Conservation (phyloP, 345 rosid species). For the Punica granatum region DNA sequence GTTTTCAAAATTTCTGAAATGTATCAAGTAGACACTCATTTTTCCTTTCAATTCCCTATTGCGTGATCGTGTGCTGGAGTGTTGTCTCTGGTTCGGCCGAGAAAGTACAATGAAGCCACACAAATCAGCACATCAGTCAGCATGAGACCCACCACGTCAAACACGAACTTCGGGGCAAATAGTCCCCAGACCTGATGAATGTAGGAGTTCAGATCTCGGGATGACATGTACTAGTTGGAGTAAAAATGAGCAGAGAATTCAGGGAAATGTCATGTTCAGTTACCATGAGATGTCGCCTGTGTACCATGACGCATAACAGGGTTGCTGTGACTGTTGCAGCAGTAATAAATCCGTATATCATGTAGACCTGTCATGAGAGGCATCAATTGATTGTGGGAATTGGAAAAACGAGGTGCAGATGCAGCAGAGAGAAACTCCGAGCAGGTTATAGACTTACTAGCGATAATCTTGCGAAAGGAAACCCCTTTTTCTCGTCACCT, state of each 20-base stretch:
- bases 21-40: no score
- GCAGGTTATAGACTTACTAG: slow-evolving; percentile 31
- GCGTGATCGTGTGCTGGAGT: no score
- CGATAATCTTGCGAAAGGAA: slow-evolving; percentile 27
- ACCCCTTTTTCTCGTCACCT: slow-evolving; percentile 19
- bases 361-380: slow-evolving; percentile 38
- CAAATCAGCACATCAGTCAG: slow-evolving; percentile 56
- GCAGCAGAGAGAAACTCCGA: neutral
- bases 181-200: slow-evolving; percentile 85
- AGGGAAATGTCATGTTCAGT: neutral
- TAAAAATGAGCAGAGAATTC: neutral
- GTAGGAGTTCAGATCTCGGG: neutral
- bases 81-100: slow-evolving; percentile 8
- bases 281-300: slow-evolving; percentile 94
- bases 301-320: slow-evolving; percentile 68
- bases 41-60: no score
- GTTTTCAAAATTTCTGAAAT: no score
- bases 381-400: neutral
- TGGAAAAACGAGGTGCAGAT: neutral
- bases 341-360: slow-evolving; percentile 60
- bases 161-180: slow-evolving; percentile 90
- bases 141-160: slow-evolving; percentile 64
- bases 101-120: slow-evolving; percentile 53
- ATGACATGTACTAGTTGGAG: neutral
- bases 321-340: slow-evolving; percentile 54